Evolutionary conservation across 352 stramenopile species (phyloP).

Genomic region (Phytophthora cryptogea): DNA sequence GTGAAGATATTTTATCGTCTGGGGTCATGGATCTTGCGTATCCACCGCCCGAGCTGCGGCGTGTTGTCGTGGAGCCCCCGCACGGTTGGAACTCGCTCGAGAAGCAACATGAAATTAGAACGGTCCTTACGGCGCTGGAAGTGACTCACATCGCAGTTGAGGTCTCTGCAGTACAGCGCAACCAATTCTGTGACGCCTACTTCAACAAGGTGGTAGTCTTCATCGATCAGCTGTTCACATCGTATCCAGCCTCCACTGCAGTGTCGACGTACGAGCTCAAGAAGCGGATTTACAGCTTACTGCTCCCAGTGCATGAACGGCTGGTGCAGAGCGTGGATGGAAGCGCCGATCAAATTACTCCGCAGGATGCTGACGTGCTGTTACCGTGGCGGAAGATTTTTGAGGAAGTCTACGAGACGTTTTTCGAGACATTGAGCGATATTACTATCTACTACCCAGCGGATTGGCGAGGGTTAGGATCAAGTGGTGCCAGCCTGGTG

Average conservation of each 20-base stretch:
- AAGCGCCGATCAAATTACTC: slow-evolving; percentile 14
- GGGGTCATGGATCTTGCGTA: slow-evolving; percentile 35
- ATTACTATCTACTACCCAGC: slow-evolving; percentile 49
- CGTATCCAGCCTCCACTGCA: slow-evolving; percentile 15
- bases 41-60: slow-evolving; percentile 52
- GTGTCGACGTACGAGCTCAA: slow-evolving; percentile 74
- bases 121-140: slow-evolving; percentile 40
- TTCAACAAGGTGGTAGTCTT: slow-evolving; percentile 60
- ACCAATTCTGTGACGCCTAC: slow-evolving; percentile 56
- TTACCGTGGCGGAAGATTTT: slow-evolving; percentile 68
- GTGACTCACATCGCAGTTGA: slow-evolving; percentile 28
- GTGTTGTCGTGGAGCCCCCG: slow-evolving; percentile 30
- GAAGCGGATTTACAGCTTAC: slow-evolving; percentile 49
- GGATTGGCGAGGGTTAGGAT: slow-evolving; percentile 25
- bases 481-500: slow-evolving; percentile 16
- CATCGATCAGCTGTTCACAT: slow-evolving; percentile 60
- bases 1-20: slow-evolving; percentile 39
- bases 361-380: slow-evolving; percentile 24
- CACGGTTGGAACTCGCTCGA: slow-evolving; percentile 48
- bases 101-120: slow-evolving; percentile 30
- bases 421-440: slow-evolving; percentile 60
- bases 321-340: slow-evolving; percentile 23
- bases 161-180: slow-evolving; percentile 18
- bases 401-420: slow-evolving; percentile 61
- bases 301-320: slow-evolving; percentile 59